Evolutionary conservation across 2,329 filamentous ascomycete genomes (phyloP).

Genomic region (Calonectria pseudoreteaudii): DNA sequence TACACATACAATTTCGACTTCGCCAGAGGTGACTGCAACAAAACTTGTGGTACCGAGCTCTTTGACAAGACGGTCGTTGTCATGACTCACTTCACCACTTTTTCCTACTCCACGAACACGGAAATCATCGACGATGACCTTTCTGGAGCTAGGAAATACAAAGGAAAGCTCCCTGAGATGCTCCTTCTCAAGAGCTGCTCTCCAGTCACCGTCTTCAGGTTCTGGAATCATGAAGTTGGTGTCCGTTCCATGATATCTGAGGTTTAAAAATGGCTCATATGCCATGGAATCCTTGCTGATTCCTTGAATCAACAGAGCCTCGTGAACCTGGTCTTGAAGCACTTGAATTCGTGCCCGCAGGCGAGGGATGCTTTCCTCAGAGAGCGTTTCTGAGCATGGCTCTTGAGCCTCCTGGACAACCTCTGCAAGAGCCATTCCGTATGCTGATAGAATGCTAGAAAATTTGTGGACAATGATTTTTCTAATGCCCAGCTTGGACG

Average conservation of each 20-base stretch:
- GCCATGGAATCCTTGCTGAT: conserved; percentile 53
- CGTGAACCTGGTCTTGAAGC: conserved; percentile 44
- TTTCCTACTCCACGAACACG: conserved; percentile 52
- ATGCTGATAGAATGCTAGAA: conserved; percentile 55
- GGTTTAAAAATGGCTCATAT: conserved; percentile 55
- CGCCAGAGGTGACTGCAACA: conserved; percentile 2
- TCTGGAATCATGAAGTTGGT: conserved; percentile 56
- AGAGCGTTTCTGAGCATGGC: conserved; percentile 42
- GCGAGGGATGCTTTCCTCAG: conserved; percentile 15
- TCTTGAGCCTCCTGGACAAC: conserved; percentile 51
- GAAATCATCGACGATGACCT: conserved; percentile 55
- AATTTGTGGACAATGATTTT: conserved; percentile 55
- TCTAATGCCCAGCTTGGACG: conserved; percentile 51
- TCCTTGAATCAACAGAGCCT: conserved; percentile 54
- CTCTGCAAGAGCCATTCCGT: conserved; percentile 54
- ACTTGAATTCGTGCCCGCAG: conserved; percentile 37
- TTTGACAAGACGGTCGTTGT: conserved; percentile 22
- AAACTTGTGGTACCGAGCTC: conserved; percentile 23
- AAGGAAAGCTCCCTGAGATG: conserved; percentile 55
- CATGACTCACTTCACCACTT: conserved; percentile 20
- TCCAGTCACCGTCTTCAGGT: conserved; percentile 48
- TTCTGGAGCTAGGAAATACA: conserved; percentile 43
- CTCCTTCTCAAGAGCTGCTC: conserved; percentile 43
- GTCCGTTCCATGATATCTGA: conserved; percentile 60
- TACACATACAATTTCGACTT: conserved; percentile 3